Percentiles rank a stretch among this genome's conserved stretches.
These are phyloP conservation scores for Nidularia pulvinata DNA, from an alignment of 768 basidiomycete genomes.

Conservation along the genomic window DNA sequence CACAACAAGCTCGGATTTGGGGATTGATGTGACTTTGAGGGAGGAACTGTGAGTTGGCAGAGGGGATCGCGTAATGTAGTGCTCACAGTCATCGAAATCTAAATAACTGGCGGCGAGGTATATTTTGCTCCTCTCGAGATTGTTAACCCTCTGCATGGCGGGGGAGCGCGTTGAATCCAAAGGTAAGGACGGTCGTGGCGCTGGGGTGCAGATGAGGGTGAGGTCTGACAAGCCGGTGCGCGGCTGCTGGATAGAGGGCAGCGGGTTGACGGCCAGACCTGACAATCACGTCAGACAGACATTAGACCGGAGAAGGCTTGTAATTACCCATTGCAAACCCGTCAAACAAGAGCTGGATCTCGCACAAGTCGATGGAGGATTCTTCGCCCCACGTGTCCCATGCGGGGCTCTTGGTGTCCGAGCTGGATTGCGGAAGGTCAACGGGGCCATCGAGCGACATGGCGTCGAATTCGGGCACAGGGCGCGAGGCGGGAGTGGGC, in stretches of 20 bases:
- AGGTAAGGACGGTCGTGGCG: constrained; percentile 4
- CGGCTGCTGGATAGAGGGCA: constrained; percentile 41
- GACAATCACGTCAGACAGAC: not conserved
- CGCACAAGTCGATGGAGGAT: constrained; percentile 55
- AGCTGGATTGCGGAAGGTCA: constrained; percentile 20
- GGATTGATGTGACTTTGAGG: constrained; percentile 28
- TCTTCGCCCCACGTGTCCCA: constrained; percentile 67
- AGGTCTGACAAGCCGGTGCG: constrained; percentile 38
- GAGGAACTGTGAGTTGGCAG: not conserved
- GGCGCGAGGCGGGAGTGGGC: constrained; percentile 24
- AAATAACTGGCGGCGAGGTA: constrained; percentile 53
- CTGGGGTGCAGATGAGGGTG: constrained; percentile 40
- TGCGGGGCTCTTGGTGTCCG: constrained; percentile 26
- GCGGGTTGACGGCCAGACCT: constrained; percentile 43
- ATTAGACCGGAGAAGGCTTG: constrained; percentile 2
- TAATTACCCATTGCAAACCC: constrained; percentile 37
- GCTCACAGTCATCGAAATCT: constrained; percentile 62
- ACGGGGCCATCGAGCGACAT: constrained; percentile 42
- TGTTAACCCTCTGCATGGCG: constrained; percentile 9
- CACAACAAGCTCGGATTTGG: constrained; percentile 34
- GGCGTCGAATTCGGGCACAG: constrained; percentile 26
- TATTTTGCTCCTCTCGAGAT: constrained; percentile 24
- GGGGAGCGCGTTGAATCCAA: constrained; percentile 8
- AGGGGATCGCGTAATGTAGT: constrained; percentile 10
- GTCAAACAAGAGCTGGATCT: constrained; percentile 53